Evolutionary conservation across 345 rosid genomes (phyloP).

Genomic region (Balakata baccata): DNA sequence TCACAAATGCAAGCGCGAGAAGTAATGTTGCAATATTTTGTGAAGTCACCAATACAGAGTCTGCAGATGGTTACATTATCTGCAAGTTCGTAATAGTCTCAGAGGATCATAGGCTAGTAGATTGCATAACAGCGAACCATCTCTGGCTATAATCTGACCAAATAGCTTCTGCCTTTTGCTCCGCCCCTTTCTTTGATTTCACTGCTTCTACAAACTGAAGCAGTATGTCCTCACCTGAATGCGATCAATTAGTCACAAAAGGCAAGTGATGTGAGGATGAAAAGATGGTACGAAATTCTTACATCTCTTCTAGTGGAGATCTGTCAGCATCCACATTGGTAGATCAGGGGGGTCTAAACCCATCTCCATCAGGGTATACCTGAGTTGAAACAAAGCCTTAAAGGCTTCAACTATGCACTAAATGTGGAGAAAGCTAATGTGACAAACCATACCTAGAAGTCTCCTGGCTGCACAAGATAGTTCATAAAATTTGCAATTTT

Average conservation of each 20-base stretch:
- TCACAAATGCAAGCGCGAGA: neutral
- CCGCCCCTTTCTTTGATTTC: conserved; percentile 44
- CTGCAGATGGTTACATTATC: conserved; percentile 48
- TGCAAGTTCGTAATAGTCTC: conserved; percentile 61
- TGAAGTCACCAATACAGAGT: neutral
- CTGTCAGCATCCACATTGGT: conserved; percentile 64
- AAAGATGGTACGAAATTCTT: neutral
- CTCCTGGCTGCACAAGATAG: conserved; percentile 63
- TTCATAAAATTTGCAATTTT: conserved; percentile 59
- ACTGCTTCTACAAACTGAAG: conserved; percentile 48
- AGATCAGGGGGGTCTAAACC: conserved; percentile 67
- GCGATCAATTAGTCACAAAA: neutral
- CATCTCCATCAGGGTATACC: conserved; percentile 75
- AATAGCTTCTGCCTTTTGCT: conserved; percentile 52
- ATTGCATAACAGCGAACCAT: conserved; percentile 70
- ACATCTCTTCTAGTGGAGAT: conserved; percentile 62
- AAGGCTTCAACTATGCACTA: neutral
- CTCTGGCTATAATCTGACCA: conserved; percentile 77
- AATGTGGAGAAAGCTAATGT: neutral
- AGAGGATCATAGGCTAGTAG: conserved; percentile 56
- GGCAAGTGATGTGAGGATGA: too few relatives aligned
- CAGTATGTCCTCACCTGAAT: conserved; percentile 60
- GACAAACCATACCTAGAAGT: conserved; percentile 49
- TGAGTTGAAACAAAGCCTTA: conserved; percentile 1
- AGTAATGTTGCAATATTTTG: neutral